Conservation (phyloP, 768 basidiomycete genomes). For the Floccularia luteovirens region DNA sequence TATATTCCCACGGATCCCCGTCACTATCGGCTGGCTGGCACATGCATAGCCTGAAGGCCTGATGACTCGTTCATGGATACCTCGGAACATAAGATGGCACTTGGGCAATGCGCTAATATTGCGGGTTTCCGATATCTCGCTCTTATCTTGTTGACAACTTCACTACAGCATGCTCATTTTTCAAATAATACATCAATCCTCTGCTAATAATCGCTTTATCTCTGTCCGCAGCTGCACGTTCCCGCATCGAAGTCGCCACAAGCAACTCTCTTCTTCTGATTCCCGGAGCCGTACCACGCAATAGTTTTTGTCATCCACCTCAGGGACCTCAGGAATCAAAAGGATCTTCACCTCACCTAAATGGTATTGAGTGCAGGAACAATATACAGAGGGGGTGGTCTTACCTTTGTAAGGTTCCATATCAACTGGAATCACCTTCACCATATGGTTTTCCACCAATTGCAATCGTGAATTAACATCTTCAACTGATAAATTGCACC, state of each 20-base stretch:
- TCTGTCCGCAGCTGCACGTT: conserved; percentile 31
- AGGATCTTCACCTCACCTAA: conserved; percentile 69
- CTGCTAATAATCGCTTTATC: conserved; percentile 35
- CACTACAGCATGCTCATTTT: no score
- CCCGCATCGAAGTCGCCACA: conserved; percentile 62
- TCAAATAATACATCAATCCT: no score
- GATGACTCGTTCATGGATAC: no score
- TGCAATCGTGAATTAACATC: conserved; percentile 47
- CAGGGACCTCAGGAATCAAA: conserved; percentile 24
- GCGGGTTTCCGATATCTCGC: no score
- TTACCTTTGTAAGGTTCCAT: conserved; percentile 55
- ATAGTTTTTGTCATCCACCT: conserved; percentile 6
- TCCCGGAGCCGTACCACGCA: conserved; percentile 52
- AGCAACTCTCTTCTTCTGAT: conserved; percentile 60
- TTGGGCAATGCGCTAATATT: no score
- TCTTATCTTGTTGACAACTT: no score
- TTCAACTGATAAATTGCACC: conserved; percentile 56
- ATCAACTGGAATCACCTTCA: conserved; percentile 48
- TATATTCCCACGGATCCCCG: conserved; percentile 1
- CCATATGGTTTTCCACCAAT: conserved; percentile 26
- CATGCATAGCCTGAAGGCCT: no score
- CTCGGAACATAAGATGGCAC: no score
- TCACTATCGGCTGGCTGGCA: not conserved
- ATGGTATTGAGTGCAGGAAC: no score
- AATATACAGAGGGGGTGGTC: conserved; percentile 9